A percentile compares a stretch with the other conserved stretches of the same genome.
phyloP scores from a whole-genome alignment of 768 basidiomycete species.

The Hygrophoropsis aurantiaca region DNA sequence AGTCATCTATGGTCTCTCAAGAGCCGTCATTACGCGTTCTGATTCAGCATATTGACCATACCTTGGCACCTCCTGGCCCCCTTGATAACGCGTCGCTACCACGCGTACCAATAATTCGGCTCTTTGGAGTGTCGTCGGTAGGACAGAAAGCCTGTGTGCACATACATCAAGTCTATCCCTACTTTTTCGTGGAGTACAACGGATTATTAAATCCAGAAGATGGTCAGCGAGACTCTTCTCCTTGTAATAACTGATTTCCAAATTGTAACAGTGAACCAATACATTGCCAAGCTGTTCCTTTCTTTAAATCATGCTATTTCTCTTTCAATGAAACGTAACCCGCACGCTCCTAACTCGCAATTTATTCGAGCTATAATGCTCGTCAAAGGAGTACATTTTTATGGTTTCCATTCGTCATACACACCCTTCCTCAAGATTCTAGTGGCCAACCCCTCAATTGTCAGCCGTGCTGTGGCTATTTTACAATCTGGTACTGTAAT shows the following conservation, averaged over 20 bases:
- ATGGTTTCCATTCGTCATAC: conserved; percentile 87
- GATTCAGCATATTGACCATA: conserved; percentile 65
- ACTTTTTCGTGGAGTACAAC: conserved; percentile 85
- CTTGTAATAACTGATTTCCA: neutral
- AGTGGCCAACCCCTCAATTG: conserved; percentile 65
- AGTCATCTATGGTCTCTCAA: conserved; percentile 1
- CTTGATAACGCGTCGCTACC: conserved; percentile 65
- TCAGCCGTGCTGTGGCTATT: conserved; percentile 71
- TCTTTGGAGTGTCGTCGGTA: conserved; percentile 80
- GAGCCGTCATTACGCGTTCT: conserved; percentile 38
- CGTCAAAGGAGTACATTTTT: conserved; percentile 95
- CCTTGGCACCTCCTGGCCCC: conserved; percentile 52
- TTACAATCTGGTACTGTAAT: conserved; percentile 83
- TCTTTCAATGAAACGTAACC: conserved; percentile 74
- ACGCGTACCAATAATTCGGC: conserved; percentile 76
- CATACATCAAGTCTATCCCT: conserved; percentile 92
- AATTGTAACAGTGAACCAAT: conserved; percentile 60
- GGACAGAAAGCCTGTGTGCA: conserved; percentile 84
- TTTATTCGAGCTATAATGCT: conserved; percentile 76
- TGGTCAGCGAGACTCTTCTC: conserved; percentile 43
- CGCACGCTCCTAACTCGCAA: conserved; percentile 52
- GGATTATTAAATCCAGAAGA: conserved; percentile 61
- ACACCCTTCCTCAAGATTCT: conserved; percentile 87
- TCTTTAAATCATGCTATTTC: conserved; percentile 88
- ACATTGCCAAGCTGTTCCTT: conserved; percentile 64